Evolutionary conservation across 257 asterid species (phyloP), one percentile per base, ranked within the genome.

Genomic region (Paulownia fortunei): DNA sequence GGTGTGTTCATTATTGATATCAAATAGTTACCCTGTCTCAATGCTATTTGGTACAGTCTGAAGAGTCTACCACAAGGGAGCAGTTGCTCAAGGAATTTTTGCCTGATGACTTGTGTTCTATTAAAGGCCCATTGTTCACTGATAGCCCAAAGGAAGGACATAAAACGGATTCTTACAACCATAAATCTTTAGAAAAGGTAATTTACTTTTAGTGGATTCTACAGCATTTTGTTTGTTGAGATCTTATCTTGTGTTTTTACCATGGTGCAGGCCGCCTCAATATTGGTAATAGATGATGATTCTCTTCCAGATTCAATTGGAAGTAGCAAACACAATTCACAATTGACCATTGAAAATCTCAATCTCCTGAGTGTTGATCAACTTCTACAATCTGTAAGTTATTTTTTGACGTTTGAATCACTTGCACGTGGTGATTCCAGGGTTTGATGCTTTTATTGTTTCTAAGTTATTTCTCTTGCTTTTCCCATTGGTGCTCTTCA

Each of bases 341-440:
- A 84, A 10, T 60, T 83, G 73, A 76, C 86, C 64, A 41, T 76
- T 19, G 92, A 88, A 59, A 77, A 77, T 79, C 92, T 97, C 49
- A 81, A 80, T 77, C 84, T 90, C 80, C 80, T 96, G 79, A 96
- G 92, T 39, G 97, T 92, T 37, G 91, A 93, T 85, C 98, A 96
- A 83, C 97, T 96, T 83, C 85, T 96, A 18, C 95, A 89, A 79
- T 93, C 98, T 19, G 99, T 95, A 85, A 90, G 97, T 83, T 76
- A 10, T 63, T 82, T 30, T 56, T 72, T 23, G 0, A 36, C 18
- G 18, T 2, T 12, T 37, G 16, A 34, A 61, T 41, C 18, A 19
- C 32, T 77, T 72, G 19, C 54, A 15, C 11, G 1, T 49, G 26
- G 13, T 13, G 24, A 19, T 23, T 9, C 39, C 13, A 1, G 46